Conservation (phyloP, 2,329 filamentous ascomycete genomes). For the Apiospora kogelbergensis region DNA sequence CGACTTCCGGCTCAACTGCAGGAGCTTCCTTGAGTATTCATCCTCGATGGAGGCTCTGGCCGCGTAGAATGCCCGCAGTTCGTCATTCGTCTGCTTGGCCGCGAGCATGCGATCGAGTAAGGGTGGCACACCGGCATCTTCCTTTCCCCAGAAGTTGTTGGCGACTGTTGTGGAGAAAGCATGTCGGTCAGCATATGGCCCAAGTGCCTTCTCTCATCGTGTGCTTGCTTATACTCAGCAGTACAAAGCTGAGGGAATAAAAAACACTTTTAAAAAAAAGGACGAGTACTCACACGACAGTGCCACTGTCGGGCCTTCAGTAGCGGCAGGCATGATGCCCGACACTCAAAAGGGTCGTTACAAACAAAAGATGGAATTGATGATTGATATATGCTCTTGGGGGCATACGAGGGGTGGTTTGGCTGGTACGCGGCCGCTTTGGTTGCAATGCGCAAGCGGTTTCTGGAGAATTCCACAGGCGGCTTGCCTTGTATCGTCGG, state of each 20-base stretch:
- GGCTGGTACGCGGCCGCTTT: not conserved
- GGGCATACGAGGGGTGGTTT: not conserved
- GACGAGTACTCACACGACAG: conserved; percentile 49
- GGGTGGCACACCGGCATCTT: conserved; percentile 91
- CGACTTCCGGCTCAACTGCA: conserved; percentile 82
- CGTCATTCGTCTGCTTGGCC: conserved; percentile 92
- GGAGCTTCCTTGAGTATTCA: conserved; percentile 88
- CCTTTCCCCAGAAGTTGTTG: conserved; percentile 99
- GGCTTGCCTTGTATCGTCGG: not conserved
- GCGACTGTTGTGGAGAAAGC: conserved; percentile 62
- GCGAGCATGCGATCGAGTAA: conserved; percentile 92
- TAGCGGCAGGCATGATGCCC: conserved; percentile 18
- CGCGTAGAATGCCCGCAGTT: conserved; percentile 87
- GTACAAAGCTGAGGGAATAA: not conserved
- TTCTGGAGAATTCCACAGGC: not conserved
- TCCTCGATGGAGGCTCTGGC: conserved; percentile 94
- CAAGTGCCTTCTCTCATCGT: not conserved
- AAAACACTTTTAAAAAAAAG: too few species aligned
- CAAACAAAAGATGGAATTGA: not conserved
- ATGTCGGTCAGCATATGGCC: conserved; percentile 2
- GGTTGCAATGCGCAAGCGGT: not conserved
- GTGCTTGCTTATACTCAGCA: not conserved
- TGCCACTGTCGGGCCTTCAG: conserved; percentile 64
- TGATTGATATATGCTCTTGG: not conserved
- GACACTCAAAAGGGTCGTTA: not conserved